Evolutionary conservation across 2,329 filamentous ascomycete species (phyloP), one percentile per base, ranked within the genome.

Genomic region (Drechslerella coelobrocha): DNA sequence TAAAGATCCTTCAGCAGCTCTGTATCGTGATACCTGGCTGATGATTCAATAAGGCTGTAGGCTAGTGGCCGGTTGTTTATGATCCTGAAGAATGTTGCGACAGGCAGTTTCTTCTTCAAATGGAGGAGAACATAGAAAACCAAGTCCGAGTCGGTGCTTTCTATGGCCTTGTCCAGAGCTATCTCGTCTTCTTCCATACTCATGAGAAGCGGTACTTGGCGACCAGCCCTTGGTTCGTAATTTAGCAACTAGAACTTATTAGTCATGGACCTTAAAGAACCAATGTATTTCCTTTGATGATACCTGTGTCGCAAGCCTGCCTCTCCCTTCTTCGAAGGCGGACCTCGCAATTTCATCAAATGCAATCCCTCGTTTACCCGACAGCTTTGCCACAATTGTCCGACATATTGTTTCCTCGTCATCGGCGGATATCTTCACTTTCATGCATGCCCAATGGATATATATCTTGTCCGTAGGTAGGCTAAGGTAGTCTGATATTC

Each of bases 101-200:
- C 83, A 0, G 94, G 91, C 6, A 97, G 83, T 78, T 96, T 96
- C 79, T 91, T 91, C 81, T 92, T 94, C 37, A 99, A 82, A 72
- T 93, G 88, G 6, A 96, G 81, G 5, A 99, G 84, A 3, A 99
- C 94, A 76, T 88, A 92, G 75, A 91, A 88, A n/a, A 96, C 86
- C 1, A 99, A 84, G 75, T 99, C 94, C 0, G 92, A 93, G 77
- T 99, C 94, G 17, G 93, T 93, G 71, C 91, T 96, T 78, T 97
- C 92, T 68, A 97, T 91, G 8, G 94, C 93, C 79, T 97, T 99
- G 81, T 97, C 93, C 0, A 99, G 85, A 0, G 94, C 94, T 41
- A 97, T 87, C 73, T 92, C 91, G 74, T 97, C 93, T 78, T 99
- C 92, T 75, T 96, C 92, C 90, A 97, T 97, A 78, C 86, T 92